Base-by-base conservation (phyloP, 208 protist species). In the Porcisia deanei region DNA sequence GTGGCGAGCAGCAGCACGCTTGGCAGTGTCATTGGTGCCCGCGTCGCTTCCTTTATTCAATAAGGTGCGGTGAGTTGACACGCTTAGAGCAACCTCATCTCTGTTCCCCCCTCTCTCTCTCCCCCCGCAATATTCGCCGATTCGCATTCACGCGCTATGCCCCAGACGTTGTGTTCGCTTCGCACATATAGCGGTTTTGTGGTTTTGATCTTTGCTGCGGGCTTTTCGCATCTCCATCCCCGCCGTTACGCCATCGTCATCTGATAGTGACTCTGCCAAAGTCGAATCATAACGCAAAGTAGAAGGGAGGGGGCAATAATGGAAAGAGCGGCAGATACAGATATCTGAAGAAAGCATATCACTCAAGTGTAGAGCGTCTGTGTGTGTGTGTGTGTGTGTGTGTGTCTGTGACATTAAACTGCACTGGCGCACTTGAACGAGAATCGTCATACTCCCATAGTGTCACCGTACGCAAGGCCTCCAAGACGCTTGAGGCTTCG, bases 1-100 rank as follows among this genome's bases (percentile, higher is more conserved):
- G 82, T 88, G 55, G 91, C 85, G n/a, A 77, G 81, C 16, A 89
- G 85, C 59, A 59, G 79, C 39, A 85, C 92, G 5, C 71, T 95
- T 45, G 88, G 88, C 20, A 84, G 85, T 22, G 82, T 67, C 41
- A 93, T 95, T 53, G 91, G 87, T 34, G 67, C 81, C 34, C 79
- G 91, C 8, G 91, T 89, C 20, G 88, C 87, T 10, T 77, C 75
- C 20, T 81, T 82, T 41, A 70, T 87, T 18, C 53, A 64, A n/a
- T 49, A 22, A 61, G 54, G 65, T 47, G n/a, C 64, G 41, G 22
- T 7, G 7, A 37, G 9, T 2, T n/a, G 47, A 2, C 16, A 1
- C 22, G 22, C 59, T 34, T n/a, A 45, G 30, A 18, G 5, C 43
- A 14, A 10, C 25, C 30, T 25, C 55, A n/a, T n/a, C 12, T 16